phyloP scores from a whole-genome alignment of 805 yeast genomes.

The Candida maesae region DNA sequence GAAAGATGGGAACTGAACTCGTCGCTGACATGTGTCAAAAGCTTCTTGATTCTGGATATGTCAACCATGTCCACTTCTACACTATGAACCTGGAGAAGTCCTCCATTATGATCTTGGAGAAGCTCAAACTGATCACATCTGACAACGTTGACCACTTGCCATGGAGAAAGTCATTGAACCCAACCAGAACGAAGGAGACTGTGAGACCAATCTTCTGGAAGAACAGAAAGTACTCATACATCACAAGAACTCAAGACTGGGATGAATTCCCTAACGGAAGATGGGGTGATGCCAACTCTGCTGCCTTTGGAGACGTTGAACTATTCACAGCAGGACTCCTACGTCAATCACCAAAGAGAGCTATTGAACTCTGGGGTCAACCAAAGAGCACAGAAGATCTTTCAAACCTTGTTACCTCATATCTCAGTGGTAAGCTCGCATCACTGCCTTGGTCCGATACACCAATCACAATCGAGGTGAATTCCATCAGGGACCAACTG shows the following conservation, averaged over 20 bases:
- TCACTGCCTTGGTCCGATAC: slow-evolving; percentile 95
- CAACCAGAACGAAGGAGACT: slow-evolving; percentile 71
- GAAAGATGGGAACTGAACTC: slow-evolving; percentile 80
- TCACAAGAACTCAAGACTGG: slow-evolving; percentile 88
- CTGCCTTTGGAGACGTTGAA: slow-evolving; percentile 92
- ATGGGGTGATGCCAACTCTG: slow-evolving; percentile 98
- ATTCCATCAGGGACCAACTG: slow-evolving; percentile 54
- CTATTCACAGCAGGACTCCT: slow-evolving; percentile 74
- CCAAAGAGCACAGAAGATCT: slow-evolving; percentile 63
- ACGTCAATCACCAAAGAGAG: slow-evolving; percentile 77
- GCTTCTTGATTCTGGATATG: slow-evolving; percentile 63
- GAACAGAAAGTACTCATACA: slow-evolving; percentile 85
- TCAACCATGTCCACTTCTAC: slow-evolving; percentile 89
- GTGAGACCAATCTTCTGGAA: slow-evolving; percentile 97
- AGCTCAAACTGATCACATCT: slow-evolving; percentile 49
- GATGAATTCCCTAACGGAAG: slow-evolving; percentile 99
- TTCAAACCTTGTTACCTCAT: slow-evolving; percentile 58
- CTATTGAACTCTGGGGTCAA: slow-evolving; percentile 83
- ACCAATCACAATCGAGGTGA: slow-evolving; percentile 76
- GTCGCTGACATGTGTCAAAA: slow-evolving; percentile 79
- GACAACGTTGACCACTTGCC: slow-evolving; percentile 45
- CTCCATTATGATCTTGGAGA: slow-evolving; percentile 81
- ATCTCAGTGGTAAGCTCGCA: slow-evolving; percentile 63
- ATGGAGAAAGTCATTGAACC: slow-evolving; percentile 90
- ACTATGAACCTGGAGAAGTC: slow-evolving; percentile 97